These are phyloP conservation scores for Vitis vinifera DNA, from an alignment of 164 flowering plant genomes.

Conservation along the genomic window DNA sequence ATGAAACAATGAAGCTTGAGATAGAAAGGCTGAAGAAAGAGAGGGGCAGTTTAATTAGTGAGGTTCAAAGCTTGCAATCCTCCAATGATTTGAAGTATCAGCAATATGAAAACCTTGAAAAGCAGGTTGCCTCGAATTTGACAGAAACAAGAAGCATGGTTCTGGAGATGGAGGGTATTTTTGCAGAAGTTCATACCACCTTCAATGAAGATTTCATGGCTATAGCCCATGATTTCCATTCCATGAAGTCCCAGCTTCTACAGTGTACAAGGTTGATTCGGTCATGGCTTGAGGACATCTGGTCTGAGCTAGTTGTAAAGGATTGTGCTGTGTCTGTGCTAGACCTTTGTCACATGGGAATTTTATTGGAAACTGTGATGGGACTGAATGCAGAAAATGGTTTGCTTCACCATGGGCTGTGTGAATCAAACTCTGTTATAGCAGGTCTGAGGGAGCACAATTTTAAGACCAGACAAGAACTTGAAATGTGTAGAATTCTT, in stretches of 20 bases:
- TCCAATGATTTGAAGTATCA: slow-evolving; percentile 33
- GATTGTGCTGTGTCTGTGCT: slow-evolving; percentile 84
- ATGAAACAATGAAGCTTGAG: slow-evolving; percentile 69
- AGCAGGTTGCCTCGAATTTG: slow-evolving; percentile 36
- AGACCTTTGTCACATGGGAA: slow-evolving; percentile 89
- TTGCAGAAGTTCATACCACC: slow-evolving; percentile 33
- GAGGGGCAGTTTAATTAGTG: slow-evolving; percentile 33
- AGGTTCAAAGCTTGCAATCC: slow-evolving; percentile 53
- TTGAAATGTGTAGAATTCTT: slow-evolving; percentile 64
- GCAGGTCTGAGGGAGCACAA: slow-evolving; percentile 72
- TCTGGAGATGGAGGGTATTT: slow-evolving; percentile 48
- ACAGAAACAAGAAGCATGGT: slow-evolving; percentile 35
- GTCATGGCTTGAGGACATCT: slow-evolving; percentile 75
- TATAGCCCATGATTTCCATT: slow-evolving; percentile 39
- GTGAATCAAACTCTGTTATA: slow-evolving; percentile 61
- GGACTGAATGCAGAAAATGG: slow-evolving; percentile 89
- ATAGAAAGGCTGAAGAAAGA: slow-evolving; percentile 53
- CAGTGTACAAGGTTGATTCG: slow-evolving; percentile 39
- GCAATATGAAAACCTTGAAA: slow-evolving; percentile 45
- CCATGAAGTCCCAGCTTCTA: slow-evolving; percentile 48
- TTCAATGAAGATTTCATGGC: slow-evolving; percentile 40
- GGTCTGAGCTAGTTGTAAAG: slow-evolving; percentile 83
- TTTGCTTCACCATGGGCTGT: slow-evolving; percentile 72
- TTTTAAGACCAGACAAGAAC: slow-evolving; percentile 58
- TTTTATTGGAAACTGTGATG: slow-evolving; percentile 72